A percentile compares a stretch with the other conserved stretches of the same genome.
Evolutionary conservation across 2,329 filamentous ascomycete species (phyloP).

Genomic region (Emericellopsis atlantica): DNA sequence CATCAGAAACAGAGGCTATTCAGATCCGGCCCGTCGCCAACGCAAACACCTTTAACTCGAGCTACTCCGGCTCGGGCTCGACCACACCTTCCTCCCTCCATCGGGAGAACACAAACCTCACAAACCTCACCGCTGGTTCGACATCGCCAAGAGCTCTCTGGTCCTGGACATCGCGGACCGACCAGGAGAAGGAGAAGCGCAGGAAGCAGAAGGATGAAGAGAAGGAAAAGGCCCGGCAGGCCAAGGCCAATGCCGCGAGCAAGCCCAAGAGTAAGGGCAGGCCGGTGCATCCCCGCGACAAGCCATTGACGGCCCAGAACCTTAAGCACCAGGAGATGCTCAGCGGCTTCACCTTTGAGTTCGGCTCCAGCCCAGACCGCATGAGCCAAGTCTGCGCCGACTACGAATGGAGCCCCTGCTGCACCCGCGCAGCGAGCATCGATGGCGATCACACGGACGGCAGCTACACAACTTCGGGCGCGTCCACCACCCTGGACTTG

Average conservation of each 20-base stretch:
- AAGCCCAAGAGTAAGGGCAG: constrained; percentile 11
- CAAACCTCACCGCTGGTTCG: constrained; percentile 9
- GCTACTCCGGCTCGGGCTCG: constrained; percentile 12
- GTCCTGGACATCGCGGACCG: constrained; percentile 14
- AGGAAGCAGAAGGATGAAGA: constrained; percentile 8
- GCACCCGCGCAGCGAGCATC: constrained; percentile 24
- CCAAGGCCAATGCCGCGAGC: background rate
- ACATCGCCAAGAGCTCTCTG: constrained; percentile 14
- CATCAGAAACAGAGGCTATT: constrained; percentile 8
- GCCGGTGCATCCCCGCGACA: constrained; percentile 28
- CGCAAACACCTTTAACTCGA: constrained; percentile 17
- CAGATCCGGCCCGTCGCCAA: constrained; percentile 6
- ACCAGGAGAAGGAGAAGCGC: constrained; percentile 6
- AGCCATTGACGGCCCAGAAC: constrained; percentile 30
- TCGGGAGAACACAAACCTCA: constrained; percentile 9
- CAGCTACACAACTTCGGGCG: too few species aligned
- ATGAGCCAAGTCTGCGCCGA: constrained; percentile 5
- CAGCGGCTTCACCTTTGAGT: constrained; percentile 30
- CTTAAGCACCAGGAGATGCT: constrained; percentile 33
- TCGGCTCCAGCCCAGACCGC: constrained; percentile 20
- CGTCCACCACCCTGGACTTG: too few species aligned
- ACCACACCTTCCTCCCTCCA: constrained; percentile 7
- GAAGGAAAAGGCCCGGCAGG: background rate
- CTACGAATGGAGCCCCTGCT: constrained; percentile 29
- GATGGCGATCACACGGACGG: constrained; percentile 11